These are phyloP conservation scores for Lachancea nothofagi DNA, from an alignment of 805 yeast genomes.

Conservation along the genomic window DNA sequence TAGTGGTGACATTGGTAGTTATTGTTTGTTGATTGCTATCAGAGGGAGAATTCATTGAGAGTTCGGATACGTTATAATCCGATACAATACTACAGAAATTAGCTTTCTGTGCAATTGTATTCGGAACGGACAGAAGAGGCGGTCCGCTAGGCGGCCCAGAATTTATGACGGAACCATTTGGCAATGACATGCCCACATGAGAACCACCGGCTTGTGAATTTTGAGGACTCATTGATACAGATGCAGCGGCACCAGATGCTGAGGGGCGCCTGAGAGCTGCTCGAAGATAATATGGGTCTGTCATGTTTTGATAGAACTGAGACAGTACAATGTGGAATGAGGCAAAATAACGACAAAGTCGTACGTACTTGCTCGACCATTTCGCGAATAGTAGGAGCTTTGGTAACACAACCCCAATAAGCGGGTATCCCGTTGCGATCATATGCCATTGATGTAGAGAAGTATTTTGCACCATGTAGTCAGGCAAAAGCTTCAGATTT, in stretches of 20 bases:
- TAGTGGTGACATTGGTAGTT: slow-evolving; percentile 16
- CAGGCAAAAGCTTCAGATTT: neutral
- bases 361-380: slow-evolving; percentile 16
- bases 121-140: slow-evolving; percentile 5
- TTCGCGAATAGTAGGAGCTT: neutral
- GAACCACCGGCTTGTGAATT: neutral
- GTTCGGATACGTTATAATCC: slow-evolving; percentile 23
- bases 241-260: neutral
- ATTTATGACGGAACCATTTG: slow-evolving; percentile 2
- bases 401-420: neutral
- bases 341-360: slow-evolving; percentile 18
- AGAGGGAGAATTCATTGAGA: slow-evolving; percentile 20
- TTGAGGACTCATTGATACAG: slow-evolving; percentile 4
- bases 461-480: neutral
- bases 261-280: neutral
- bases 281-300: slow-evolving; percentile 7
- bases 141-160: slow-evolving; percentile 4
- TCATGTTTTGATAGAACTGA: slow-evolving; percentile 20
- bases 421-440: slow-evolving; percentile 3
- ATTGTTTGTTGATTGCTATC: slow-evolving; percentile 23
- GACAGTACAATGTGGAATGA: slow-evolving; percentile 29
- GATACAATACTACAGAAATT: slow-evolving; percentile 20
- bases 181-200: neutral
- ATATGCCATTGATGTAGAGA: slow-evolving; percentile 5
- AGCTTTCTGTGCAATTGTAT: slow-evolving; percentile 12